phyloP scores from a whole-genome alignment of 2,329 filamentous ascomycete species.

The Penicillium paneum region DNA sequence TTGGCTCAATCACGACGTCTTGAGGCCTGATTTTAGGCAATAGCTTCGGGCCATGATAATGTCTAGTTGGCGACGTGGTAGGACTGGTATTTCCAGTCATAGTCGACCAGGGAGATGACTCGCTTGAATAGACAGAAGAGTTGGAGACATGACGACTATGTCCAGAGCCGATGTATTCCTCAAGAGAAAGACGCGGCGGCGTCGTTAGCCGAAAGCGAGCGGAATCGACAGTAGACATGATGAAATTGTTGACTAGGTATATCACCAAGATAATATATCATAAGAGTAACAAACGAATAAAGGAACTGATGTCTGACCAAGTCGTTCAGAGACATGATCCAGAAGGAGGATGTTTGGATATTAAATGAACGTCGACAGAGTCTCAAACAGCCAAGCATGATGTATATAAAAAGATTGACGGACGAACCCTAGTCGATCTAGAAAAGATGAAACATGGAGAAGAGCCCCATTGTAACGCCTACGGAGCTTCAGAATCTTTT shows the following conservation, averaged over 20 bases:
- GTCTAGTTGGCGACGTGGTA: constrained; percentile 65
- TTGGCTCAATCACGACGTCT: constrained; percentile 70
- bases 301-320: constrained; percentile 8
- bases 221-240: constrained; percentile 43
- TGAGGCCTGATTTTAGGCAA: constrained; percentile 83
- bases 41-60: constrained; percentile 71
- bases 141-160: constrained; percentile 65
- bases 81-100: constrained; percentile 68
- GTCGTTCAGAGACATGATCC: constrained; percentile 20
- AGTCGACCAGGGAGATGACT: constrained; percentile 67
- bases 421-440: constrained; percentile 27
- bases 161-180: constrained; percentile 31
- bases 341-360: constrained; percentile 29
- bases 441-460: constrained; percentile 42
- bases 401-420: constrained; percentile 29
- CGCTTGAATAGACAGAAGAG: constrained; percentile 62
- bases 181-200: constrained; percentile 39
- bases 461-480: constrained; percentile 34
- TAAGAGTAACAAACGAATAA: constrained; percentile 17
- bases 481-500: constrained; percentile 27
- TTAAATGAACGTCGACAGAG: constrained; percentile 37
- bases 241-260: constrained; percentile 27
- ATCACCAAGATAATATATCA: constrained; percentile 14
- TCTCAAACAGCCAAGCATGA: constrained; percentile 19
- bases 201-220: constrained; percentile 46